phyloP scores from a whole-genome alignment of 192 early-diverging fungal genomes.

The Rhizophlyctis rosea region DNA sequence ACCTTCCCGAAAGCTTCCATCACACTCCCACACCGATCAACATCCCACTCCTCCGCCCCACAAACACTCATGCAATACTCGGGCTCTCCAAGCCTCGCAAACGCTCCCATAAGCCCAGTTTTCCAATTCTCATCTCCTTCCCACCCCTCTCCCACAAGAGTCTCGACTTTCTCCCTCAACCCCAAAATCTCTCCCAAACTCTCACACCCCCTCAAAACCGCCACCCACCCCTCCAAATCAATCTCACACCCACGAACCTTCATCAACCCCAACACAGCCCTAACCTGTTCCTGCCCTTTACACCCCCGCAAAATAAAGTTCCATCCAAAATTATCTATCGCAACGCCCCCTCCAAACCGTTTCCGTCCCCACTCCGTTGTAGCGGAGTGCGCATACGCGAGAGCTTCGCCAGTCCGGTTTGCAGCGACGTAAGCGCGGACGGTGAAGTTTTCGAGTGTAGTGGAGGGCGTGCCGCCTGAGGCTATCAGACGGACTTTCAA shows the following conservation, averaged over 20 bases:
- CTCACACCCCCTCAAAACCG: background rate
- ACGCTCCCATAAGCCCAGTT: background rate
- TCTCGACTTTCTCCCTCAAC: background rate
- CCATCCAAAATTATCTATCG: no score
- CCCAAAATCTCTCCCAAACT: constrained; percentile 8
- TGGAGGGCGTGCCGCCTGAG: background rate
- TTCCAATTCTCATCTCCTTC: background rate
- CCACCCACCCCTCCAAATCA: constrained; percentile 9
- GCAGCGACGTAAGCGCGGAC: constrained; percentile 16
- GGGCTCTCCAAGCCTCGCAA: constrained; percentile 11
- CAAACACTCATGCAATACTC: no score
- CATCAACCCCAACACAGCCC: constrained; percentile 1
- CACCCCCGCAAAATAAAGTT: no score
- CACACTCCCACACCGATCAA: no score
- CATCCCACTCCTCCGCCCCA: no score
- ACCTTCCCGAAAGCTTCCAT: no score
- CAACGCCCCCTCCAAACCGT: no score
- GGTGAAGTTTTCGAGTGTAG: constrained; percentile 13
- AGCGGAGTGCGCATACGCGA: background rate
- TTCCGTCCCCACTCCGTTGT: no score
- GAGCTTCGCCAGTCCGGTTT: constrained; percentile 10
- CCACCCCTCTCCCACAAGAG: background rate
- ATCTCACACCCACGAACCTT: background rate
- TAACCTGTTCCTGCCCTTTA: no score
- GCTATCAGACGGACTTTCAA: background rate